Percentiles rank a stretch among this genome's conserved stretches.
Conservation (phyloP, 805 yeast species). For the Hanseniaspora vineae region DNA sequence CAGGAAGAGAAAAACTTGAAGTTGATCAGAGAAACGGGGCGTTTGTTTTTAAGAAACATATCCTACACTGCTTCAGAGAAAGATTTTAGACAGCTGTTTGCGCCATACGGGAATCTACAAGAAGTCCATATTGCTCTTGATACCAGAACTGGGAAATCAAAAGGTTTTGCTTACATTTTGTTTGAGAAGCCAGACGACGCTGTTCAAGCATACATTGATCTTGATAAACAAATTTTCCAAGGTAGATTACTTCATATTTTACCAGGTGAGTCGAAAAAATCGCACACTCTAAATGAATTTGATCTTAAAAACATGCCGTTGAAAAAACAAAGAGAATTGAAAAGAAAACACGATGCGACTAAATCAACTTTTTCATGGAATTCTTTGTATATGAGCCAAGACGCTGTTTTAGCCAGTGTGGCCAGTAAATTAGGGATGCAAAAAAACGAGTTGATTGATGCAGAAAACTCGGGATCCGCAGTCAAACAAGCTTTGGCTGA, state of each 20-base stretch:
- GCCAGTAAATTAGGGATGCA: conserved; percentile 73
- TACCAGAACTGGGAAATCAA: conserved; percentile 77
- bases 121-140: conserved; percentile 92
- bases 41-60: conserved; percentile 81
- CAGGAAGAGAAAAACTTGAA: conserved; percentile 24
- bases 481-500: conserved; percentile 97
- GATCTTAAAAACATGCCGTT: conserved; percentile 83
- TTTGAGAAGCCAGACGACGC: conserved; percentile 64
- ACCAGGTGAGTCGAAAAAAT: conserved; percentile 74
- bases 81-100: conserved; percentile 58
- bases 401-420: conserved; percentile 84
- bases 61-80: conserved; percentile 66
- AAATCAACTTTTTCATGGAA: conserved; percentile 91
- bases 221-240: conserved; percentile 86
- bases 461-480: conserved; percentile 75
- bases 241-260: conserved; percentile 85
- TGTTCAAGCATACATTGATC: conserved; percentile 50
- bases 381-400: conserved; percentile 77
- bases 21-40: conserved; percentile 54
- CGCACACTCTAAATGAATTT: conserved; percentile 77
- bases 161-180: conserved; percentile 83
- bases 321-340: conserved; percentile 79
- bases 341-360: conserved; percentile 72
- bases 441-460: conserved; percentile 77
- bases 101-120: conserved; percentile 55